phyloP scores from a whole-genome alignment of 2,329 filamentous ascomycete species.

The Sphaceloma murrayae region DNA sequence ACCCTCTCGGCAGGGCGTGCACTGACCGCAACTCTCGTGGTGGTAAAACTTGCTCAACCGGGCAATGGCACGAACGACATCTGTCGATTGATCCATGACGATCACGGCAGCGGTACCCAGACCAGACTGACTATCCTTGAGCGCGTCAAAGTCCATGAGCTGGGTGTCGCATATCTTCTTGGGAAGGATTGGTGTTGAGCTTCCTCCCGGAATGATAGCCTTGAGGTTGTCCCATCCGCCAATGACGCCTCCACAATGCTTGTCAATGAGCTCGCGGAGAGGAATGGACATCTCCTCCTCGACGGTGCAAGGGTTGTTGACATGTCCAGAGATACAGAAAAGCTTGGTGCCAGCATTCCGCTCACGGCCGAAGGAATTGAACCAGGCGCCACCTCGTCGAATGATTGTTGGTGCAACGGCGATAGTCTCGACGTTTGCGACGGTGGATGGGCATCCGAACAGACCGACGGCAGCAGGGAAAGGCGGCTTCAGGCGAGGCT shows the following conservation, averaged over 20 bases:
- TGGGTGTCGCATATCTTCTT: constrained; percentile 86
- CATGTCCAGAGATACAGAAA: constrained; percentile 95
- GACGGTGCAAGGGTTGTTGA: constrained; percentile 96
- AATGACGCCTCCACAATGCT: constrained; percentile 92
- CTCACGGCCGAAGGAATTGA: constrained; percentile 86
- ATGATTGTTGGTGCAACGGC: constrained; percentile 94
- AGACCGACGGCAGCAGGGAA: constrained; percentile 96
- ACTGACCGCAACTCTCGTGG: constrained; percentile 97
- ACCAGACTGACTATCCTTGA: constrained; percentile 96
- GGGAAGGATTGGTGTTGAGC: constrained; percentile 90
- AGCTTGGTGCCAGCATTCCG: constrained; percentile 96
- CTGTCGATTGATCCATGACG: constrained; percentile 97
- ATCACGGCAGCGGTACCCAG: constrained; percentile 95
- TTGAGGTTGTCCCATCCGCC: constrained; percentile 97
- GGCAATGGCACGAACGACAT: constrained; percentile 88
- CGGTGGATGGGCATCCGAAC: constrained; percentile 95
- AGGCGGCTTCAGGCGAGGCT: constrained; percentile 95
- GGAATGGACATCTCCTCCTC: constrained; percentile 99
- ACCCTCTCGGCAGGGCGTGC: constrained; percentile 97
- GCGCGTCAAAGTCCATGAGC: constrained; percentile 96
- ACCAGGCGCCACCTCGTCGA: constrained; percentile 86
- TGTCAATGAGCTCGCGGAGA: constrained; percentile 89
- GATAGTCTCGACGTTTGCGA: constrained; percentile 95
- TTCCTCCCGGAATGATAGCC: constrained; percentile 90
- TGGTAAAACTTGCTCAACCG: constrained; percentile 94